Conservation (phyloP, 2,329 filamentous ascomycete species). For the Fusarium keratoplasticum region DNA sequence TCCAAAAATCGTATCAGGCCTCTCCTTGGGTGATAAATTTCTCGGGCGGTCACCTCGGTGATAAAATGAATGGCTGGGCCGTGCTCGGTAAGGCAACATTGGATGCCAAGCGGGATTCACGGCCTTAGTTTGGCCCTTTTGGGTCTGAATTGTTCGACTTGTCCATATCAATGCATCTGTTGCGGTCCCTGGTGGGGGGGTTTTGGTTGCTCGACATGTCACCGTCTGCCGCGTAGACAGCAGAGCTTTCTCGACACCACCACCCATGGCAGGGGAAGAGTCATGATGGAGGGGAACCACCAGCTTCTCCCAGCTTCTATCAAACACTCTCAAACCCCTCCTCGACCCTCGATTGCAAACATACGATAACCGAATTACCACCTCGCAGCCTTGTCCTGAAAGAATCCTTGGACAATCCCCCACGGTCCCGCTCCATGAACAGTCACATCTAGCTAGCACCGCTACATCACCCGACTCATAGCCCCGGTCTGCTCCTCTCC, state of each 20-base stretch:
- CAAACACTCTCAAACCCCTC: neutral
- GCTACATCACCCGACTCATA: conserved; percentile 29
- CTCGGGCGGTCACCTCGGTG: conserved; percentile 41
- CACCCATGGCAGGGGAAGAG: neutral
- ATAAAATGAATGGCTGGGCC: conserved; percentile 45
- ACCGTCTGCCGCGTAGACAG: conserved; percentile 12
- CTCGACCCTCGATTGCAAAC: neutral
- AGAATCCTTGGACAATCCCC: neutral
- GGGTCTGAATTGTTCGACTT: conserved; percentile 25
- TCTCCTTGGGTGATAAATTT: conserved; percentile 23
- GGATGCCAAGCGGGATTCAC: conserved; percentile 33
- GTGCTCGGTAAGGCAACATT: conserved; percentile 25
- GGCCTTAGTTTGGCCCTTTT: conserved; percentile 35
- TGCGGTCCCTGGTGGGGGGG: conserved; percentile 29
- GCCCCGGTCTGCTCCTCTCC: conserved; percentile 12
- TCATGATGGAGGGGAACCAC: neutral
- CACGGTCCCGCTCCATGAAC: conserved; percentile 17
- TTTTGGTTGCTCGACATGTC: conserved; percentile 29
- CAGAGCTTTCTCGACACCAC: conserved; percentile 25
- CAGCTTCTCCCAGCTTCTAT: neutral
- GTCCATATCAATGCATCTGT: conserved; percentile 32
- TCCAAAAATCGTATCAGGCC: conserved; percentile 39
- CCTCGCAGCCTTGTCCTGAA: neutral
- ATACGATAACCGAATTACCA: neutral
- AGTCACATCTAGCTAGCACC: conserved; percentile 13